Percentiles rank a stretch among this genome's conserved stretches.
These are phyloP conservation scores for Lojkania enalia DNA, from an alignment of 2,329 filamentous ascomycete genomes.

Conservation along the genomic window DNA sequence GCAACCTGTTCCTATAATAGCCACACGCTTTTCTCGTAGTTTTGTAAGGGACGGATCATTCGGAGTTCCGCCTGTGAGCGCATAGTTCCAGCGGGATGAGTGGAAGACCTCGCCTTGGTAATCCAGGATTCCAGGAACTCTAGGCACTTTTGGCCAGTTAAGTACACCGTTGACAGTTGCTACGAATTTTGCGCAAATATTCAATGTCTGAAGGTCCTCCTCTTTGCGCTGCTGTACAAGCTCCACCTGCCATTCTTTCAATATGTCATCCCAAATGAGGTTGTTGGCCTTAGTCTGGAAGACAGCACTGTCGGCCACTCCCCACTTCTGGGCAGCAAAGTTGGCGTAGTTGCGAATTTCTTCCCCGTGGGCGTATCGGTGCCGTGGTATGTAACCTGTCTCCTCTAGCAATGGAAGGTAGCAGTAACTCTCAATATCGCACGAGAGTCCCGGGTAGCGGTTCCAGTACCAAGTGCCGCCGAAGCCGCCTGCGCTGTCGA, in stretches of 20 bases:
- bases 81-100: slow-evolving; percentile 51
- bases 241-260: slow-evolving; percentile 19
- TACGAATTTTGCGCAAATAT: slow-evolving; percentile 14
- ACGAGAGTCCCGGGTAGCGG: slow-evolving; percentile 53
- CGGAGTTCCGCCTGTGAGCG: slow-evolving; percentile 45
- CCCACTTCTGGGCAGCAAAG: slow-evolving; percentile 45
- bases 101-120: slow-evolving; percentile 51
- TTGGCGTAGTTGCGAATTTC: slow-evolving; percentile 52
- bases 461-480: slow-evolving; percentile 56
- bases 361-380: slow-evolving; percentile 49
- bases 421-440: slow-evolving; percentile 63
- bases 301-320: slow-evolving; percentile 42
- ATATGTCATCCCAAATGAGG: slow-evolving; percentile 21
- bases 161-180: slow-evolving; percentile 16
- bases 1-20: slow-evolving; percentile 40
- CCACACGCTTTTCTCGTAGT: slow-evolving; percentile 41
- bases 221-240: slow-evolving; percentile 12
- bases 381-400: slow-evolving; percentile 59
- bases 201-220: slow-evolving; percentile 8
- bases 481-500: slow-evolving; percentile 52
- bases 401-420: slow-evolving; percentile 66
- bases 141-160: slow-evolving; percentile 55
- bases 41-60: slow-evolving; percentile 30
- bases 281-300: slow-evolving; percentile 25
- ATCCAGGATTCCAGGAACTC: slow-evolving; percentile 42